Evolutionary conservation across 495 filamentous ascomycete species (phyloP).

Genomic region (Penicillium macrosclerotiorum): DNA sequence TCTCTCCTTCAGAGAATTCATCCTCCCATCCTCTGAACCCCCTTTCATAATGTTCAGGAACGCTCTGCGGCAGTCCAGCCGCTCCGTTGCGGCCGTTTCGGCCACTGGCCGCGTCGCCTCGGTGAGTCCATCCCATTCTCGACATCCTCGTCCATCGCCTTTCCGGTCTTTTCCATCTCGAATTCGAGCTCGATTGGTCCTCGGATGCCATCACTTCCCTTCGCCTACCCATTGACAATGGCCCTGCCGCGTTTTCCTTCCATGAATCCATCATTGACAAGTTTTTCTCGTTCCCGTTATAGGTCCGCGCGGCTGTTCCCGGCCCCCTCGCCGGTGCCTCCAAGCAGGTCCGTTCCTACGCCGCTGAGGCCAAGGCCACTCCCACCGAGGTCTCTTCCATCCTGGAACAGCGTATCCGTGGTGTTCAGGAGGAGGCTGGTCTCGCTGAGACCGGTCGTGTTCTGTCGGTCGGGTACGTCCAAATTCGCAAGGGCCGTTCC

Average conservation of each 20-base stretch:
- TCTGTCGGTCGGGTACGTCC: constrained; percentile 94
- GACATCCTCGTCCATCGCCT: constrained; percentile 31
- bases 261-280: constrained; percentile 37
- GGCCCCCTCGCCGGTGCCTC: constrained; percentile 66
- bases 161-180: constrained; percentile 34
- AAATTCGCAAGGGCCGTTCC: constrained; percentile 17
- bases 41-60: constrained; percentile 86
- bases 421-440: constrained; percentile 92
- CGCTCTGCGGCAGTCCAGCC: constrained; percentile 92
- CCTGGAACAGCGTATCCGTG: constrained; percentile 97
- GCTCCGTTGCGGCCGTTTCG: constrained; percentile 90
- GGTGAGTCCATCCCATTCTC: constrained; percentile 66
- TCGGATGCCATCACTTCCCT: constrained; percentile 27
- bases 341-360: constrained; percentile 85
- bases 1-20: constrained; percentile 50
- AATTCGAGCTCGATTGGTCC: constrained; percentile 40
- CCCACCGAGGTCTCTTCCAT: constrained; percentile 99
- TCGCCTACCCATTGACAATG: constrained; percentile 24
- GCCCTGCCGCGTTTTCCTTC: constrained; percentile 31
- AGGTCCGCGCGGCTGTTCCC: constrained; percentile 87
- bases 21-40: constrained; percentile 51
- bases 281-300: constrained; percentile 41
- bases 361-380: constrained; percentile 87
- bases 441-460: constrained; percentile 98
- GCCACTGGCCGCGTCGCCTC: constrained; percentile 82